A percentile compares a stretch with the other conserved stretches of the same genome.
Evolutionary conservation across 352 stramenopile species (phyloP).

Genomic region (Phytophthora litchii): DNA sequence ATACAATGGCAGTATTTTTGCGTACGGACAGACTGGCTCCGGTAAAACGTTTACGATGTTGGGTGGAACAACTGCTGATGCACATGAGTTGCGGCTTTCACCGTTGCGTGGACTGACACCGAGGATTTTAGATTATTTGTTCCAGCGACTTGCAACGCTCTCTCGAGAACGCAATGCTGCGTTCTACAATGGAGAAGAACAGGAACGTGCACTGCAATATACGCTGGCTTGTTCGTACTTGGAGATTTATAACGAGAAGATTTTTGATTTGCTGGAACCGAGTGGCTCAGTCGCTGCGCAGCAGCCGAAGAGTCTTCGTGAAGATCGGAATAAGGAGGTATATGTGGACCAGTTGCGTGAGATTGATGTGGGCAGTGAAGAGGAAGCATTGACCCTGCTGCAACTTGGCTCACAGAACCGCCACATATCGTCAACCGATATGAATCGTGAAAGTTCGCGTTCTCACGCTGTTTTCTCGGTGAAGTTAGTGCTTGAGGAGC

Average conservation of each 20-base stretch:
- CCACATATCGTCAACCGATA: conserved; percentile 95
- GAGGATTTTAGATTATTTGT: conserved; percentile 86
- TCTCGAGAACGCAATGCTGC: conserved; percentile 47
- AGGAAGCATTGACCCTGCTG: conserved; percentile 77
- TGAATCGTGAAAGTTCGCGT: conserved; percentile 97
- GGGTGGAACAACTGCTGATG: conserved; percentile 42
- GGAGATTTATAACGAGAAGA: conserved; percentile 93
- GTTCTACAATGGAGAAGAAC: conserved; percentile 36
- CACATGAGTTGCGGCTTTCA: conserved; percentile 52
- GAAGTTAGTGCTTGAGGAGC: conserved; percentile 87
- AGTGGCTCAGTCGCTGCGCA: conserved; percentile 42
- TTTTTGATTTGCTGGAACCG: conserved; percentile 86
- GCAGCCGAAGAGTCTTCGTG: conserved; percentile 73
- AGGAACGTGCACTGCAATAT: conserved; percentile 53
- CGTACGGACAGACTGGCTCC: conserved; percentile 88
- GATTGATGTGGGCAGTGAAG: conserved; percentile 61
- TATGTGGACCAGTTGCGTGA: conserved; percentile 85
- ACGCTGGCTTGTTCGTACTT: conserved; percentile 85
- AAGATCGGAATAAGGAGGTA: conserved; percentile 77
- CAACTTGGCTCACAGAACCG: conserved; percentile 85
- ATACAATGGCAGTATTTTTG: conserved; percentile 91
- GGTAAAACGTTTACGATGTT: conserved; percentile 92
- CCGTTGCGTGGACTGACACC: conserved; percentile 78
- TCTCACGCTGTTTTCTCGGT: conserved; percentile 98
- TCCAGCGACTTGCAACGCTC: conserved; percentile 54